Evolutionary conservation across 495 filamentous ascomycete species (phyloP), one percentile per base, ranked within the genome.

Genomic region (Aspergillus cavernicola): DNA sequence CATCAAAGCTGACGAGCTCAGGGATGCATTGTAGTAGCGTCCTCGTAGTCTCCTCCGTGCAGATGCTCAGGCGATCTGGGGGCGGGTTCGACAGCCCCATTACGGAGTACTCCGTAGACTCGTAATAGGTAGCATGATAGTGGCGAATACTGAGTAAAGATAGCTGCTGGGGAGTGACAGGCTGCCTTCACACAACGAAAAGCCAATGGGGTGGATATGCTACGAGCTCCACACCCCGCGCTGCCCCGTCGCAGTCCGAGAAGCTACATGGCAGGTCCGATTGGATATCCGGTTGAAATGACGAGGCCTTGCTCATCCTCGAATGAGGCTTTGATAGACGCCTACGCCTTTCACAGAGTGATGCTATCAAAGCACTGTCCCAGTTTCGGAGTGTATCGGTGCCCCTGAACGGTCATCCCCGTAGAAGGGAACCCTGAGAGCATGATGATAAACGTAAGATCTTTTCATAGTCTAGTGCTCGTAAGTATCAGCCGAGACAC

Each of bases 241-340:
- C 52, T 33, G 35, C 42, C 42, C 42, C 42, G 15, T 47, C 26
- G 32, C 33, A 47, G 36, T n/a, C 52, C 52, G 35, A 54, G 26
- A 39, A 39, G 42, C 52, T 54, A 41, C 20, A 40, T 41, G 13
- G 33, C n/a, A 32, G 16, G 52, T 54, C 52, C 42, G 52, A 54
- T 54, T 54, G 52, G 52, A 26, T 33, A 24, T 36, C 16, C 20
- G 2, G 18, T 24, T 28, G 12, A 20, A 44, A 43, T 46, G 40
- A 44, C 29, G 36, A 40, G n/a, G 24, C n/a, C 52, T 36, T 46
- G 19, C 16, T 11, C 40, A 28, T 31, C 6, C 28, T 15, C 11
- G 7, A 32, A 43, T 26, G 31, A 29, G 33, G 26, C 32, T 39
- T 24, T 42, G 13, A 4, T 44, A 35, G 28, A n/a, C 28, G 42